Base-by-base conservation (phyloP, 371 early-diverging fungal genomes). In the Haplosporangium sp. region DNA sequence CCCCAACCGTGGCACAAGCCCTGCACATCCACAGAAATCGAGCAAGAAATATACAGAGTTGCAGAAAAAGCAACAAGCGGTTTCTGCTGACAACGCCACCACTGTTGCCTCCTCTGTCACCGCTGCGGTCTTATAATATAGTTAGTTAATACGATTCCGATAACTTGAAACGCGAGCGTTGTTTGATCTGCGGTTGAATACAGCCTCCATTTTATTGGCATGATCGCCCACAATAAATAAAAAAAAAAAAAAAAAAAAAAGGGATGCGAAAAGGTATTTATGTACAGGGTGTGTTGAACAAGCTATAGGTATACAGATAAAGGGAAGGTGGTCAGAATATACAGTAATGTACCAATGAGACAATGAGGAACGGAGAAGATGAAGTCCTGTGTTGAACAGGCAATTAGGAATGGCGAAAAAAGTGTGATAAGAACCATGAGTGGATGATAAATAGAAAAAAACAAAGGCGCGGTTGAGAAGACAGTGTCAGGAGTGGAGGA, bases 211-310 rank as follows among this genome's bases (percentile, higher is more conserved):
- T 47, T 47, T 59, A 21, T 47, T 59, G 20, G 20, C n/a, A 50
- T 50, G 18, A 5, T 50, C 10, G 20, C 14, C 43, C 47, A 48
- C 13, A 2, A 37, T 48, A 37, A 21, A 42, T 23, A 58, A 57
- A 64, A 38, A 38, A 56, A 29, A 47, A 36, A 8, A 46, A 55
- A 47, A 46, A 59, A 45, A 59, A 23, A 20, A 9, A 20, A 9
- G 13, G 18, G 41, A 36, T 40, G 38, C 45, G 29, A 18, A 9
- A 45, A 14, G 29, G 54, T 62, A 13, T 23, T 41, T 70, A 64
- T 69, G 59, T 72, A 65, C 66, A 67, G 55, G 64, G 67, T 74
- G 74, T 74, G 74, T 74, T 74, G 74, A 74, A 74, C 74, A 74
- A 67, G 68, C 60, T 56, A 71, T 70, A 64, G 64, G 56, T 55